phyloP scores from a whole-genome alignment of 2,329 filamentous ascomycete genomes.

The Paraphoma chrysanthemicola region DNA sequence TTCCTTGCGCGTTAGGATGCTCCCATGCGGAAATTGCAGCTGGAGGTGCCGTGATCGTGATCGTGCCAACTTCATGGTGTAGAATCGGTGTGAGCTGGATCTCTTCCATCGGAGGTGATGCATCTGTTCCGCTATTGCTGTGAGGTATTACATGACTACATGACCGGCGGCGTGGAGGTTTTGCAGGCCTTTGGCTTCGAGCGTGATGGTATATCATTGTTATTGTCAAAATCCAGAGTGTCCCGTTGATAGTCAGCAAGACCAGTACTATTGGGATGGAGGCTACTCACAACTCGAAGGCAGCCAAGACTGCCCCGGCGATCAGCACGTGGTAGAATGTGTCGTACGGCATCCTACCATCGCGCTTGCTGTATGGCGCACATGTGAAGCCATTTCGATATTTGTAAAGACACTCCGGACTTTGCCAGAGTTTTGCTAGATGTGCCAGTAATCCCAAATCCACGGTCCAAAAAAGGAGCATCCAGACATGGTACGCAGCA shows the following conservation, averaged over 20 bases:
- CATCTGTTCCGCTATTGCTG: too few species aligned
- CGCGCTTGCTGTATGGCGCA: constrained; percentile 12
- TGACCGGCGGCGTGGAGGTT: too few species aligned
- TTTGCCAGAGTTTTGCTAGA: constrained; percentile 28
- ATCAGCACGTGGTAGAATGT: constrained; percentile 32
- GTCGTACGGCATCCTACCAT: constrained; percentile 15
- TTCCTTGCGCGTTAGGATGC: background rate
- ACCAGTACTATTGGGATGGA: background rate
- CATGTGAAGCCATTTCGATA: constrained; percentile 17
- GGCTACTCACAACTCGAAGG: constrained; percentile 34
- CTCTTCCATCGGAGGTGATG: too few species aligned
- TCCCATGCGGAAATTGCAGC: background rate
- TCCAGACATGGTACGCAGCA: constrained; percentile 13
- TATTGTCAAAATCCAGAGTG: background rate
- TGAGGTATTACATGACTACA: too few species aligned
- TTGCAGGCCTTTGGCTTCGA: too few species aligned
- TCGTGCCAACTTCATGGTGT: background rate
- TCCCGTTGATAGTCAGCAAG: background rate
- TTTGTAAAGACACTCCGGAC: constrained; percentile 12
- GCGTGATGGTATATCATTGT: too few species aligned
- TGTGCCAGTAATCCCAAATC: constrained; percentile 34
- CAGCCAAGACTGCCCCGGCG: constrained; percentile 33
- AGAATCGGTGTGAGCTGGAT: too few species aligned
- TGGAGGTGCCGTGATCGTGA: background rate
- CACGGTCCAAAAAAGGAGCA: constrained; percentile 61